Evolutionary conservation across 768 basidiomycete genomes (phyloP), one percentile per base, ranked within the genome.

Genomic region (Gymnopilus junonius): DNA sequence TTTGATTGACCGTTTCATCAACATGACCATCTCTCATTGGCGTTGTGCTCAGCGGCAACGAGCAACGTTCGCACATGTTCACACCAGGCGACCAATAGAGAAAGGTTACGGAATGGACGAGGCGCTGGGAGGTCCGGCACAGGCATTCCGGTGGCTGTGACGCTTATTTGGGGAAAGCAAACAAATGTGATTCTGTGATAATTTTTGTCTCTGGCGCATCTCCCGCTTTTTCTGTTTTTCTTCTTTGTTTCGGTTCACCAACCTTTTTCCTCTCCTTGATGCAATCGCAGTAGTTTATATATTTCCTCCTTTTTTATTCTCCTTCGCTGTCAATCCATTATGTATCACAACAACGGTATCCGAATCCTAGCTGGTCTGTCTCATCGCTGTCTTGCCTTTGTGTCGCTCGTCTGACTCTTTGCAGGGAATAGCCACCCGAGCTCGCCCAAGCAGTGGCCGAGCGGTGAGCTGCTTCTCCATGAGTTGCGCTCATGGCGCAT

Each of bases 381-480:
- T 64, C n/a, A 25, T 35, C 42, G n/a, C 34, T 53, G 25, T 64
- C 43, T 58, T n/a, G 34, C 1, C 20, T 25, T 34, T 29, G 8
- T 23, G 42, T 23, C n/a, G 27, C 62, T 50, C 34, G 39, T 39
- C 55, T 51, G 17, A 45, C 50, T 34, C 61, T 63, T n/a, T 57
- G 12, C 79, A 97, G 96, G 97, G 75, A 97, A 96, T 80, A 95
- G 94, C 77, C 97, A 99, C 82, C 95, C 72, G 93, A 96, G 86
- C 92, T 99, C 83, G 97, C 97, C 77, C 86, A 91, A 73, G 84
- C 89, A 64, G 95, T 99, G 79, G 93, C 94, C 73, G 94, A 97
- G 86, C 91, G 94, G 97, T 97, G 85, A 90, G 96, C 85, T 79
- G 80, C 81, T 77, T 79, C 80, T 79, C 79, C 73, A 69, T 76